Conservation (phyloP, 495 filamentous ascomycete species). For the Chaetomium cochliodes region DNA sequence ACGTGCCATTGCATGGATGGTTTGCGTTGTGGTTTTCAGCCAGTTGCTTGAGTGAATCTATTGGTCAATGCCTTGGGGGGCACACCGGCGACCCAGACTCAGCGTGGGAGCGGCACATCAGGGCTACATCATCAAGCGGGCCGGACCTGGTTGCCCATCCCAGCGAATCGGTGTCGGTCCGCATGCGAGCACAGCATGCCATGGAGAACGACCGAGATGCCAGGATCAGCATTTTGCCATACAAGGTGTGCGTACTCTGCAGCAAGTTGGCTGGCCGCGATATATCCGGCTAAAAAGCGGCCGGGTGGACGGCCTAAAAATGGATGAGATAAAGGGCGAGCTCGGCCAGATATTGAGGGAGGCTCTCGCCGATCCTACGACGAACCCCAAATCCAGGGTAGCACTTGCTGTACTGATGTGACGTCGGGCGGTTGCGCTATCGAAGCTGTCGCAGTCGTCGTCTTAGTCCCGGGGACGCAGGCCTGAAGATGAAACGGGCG, state of each 20-base stretch:
- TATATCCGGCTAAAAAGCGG: slow-evolving; percentile 29
- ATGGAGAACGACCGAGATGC: slow-evolving; percentile 1
- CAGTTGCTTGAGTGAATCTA: slow-evolving; percentile 17
- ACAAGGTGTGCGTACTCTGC: slow-evolving; percentile 17
- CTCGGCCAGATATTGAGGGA: slow-evolving; percentile 3
- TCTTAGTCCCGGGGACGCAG: background rate
- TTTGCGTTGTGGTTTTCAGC: slow-evolving; percentile 6
- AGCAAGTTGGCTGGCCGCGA: slow-evolving; percentile 9
- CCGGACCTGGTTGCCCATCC: slow-evolving; percentile 7
- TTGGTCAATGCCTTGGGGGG: slow-evolving; percentile 26
- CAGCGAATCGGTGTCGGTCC: slow-evolving; percentile 17
- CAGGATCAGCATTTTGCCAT: slow-evolving; percentile 34
- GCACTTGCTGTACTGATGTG: background rate
- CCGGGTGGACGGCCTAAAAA: slow-evolving; percentile 14
- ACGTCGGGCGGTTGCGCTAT: slow-evolving; percentile 6
- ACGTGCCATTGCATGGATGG: background rate
- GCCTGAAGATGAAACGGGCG: slow-evolving; percentile 17
- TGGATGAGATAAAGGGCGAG: slow-evolving; percentile 8
- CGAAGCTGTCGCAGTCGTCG: background rate
- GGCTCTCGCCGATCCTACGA: slow-evolving; percentile 17
- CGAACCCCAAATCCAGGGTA: slow-evolving; percentile 11
- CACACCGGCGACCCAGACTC: slow-evolving; percentile 16
- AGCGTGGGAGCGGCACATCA: slow-evolving; percentile 9
- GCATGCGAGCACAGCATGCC: background rate
- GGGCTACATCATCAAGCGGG: slow-evolving; percentile 2